These are phyloP conservation scores for Prunella vulgaris DNA, from an alignment of 257 asterid genomes.

Conservation along the genomic window DNA sequence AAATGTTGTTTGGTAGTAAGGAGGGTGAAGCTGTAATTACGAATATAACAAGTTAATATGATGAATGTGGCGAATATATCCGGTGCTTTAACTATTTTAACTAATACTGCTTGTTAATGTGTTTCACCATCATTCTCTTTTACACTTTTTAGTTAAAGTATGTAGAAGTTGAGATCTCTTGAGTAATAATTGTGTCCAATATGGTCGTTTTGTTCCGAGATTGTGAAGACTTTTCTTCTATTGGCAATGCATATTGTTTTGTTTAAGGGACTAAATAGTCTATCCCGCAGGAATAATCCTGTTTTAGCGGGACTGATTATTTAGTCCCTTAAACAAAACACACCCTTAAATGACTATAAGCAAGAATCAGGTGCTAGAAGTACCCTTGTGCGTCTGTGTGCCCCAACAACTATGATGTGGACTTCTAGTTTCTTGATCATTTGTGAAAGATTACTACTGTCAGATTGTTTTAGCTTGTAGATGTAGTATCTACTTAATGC, in stretches of 20 bases:
- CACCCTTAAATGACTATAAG: background rate
- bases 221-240: background rate
- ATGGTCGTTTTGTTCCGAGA: background rate
- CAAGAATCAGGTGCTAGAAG: background rate
- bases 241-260: background rate
- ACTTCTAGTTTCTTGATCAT: background rate
- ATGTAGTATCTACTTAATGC: conserved; percentile 1
- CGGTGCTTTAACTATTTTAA: background rate
- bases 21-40: background rate
- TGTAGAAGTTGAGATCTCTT: background rate
- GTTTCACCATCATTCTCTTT: background rate
- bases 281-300: no score
- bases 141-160: background rate
- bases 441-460: background rate
- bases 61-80: background rate
- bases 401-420: background rate
- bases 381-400: background rate
- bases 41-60: background rate
- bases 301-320: no score
- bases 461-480: background rate
- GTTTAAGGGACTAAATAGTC: no score
- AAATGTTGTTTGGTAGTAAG: background rate
- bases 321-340: no score
- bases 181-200: background rate
- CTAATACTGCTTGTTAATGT: background rate